Evolutionary conservation across 805 yeast species (phyloP), one percentile per base, ranked within the genome.

Genomic region (Saccharomyces cerevisiae): DNA sequence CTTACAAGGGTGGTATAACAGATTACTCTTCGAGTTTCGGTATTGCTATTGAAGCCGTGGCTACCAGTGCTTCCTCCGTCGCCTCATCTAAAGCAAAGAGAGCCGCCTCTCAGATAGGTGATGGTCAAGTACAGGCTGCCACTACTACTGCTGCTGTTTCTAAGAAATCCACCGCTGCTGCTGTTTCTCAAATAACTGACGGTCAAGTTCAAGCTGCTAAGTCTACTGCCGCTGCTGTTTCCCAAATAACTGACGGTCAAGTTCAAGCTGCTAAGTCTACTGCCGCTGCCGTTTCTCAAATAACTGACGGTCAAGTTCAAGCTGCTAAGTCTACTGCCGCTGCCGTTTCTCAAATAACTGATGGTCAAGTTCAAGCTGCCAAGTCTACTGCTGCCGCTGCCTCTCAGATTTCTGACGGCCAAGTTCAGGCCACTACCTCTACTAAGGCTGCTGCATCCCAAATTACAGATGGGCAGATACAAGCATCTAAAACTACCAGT

Each of bases 1-100:
- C 80, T 43, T 77, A 76, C 59, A 61, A 81, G 21, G 81, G 81
- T 63, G 84, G 82, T 57, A 59, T 77, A 51, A 80, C 87, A 50
- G 82, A 81, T 61, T 79, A 80, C 74, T 57, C 78, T 43, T 69
- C 73, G 50, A 69, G 77, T 48, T 85, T 85, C 64, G 91, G 90
- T 73, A 84, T 85, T 62, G 85, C 85, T 57, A 81, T 84, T 57
- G 70, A 74, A 55, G 80, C 85, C 60, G 59, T 77, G 47, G 58
- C 79, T 51, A 55, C 73, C 27, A 59, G 77, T 32, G 66, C 75
- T 28, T 55, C 67, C 52, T 59, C 73, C 41, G 31, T 29, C 32
- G 66, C 75, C 30, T 55, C 67, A 51, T 59, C 73, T 41, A 57
- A 70, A 52, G 69, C 72, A 26, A 71, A 65, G 63, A 70, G 73